These are phyloP conservation scores for Thermochaetoides dissita DNA, from an alignment of 2,329 filamentous ascomycete species.

Conservation along the genomic window DNA sequence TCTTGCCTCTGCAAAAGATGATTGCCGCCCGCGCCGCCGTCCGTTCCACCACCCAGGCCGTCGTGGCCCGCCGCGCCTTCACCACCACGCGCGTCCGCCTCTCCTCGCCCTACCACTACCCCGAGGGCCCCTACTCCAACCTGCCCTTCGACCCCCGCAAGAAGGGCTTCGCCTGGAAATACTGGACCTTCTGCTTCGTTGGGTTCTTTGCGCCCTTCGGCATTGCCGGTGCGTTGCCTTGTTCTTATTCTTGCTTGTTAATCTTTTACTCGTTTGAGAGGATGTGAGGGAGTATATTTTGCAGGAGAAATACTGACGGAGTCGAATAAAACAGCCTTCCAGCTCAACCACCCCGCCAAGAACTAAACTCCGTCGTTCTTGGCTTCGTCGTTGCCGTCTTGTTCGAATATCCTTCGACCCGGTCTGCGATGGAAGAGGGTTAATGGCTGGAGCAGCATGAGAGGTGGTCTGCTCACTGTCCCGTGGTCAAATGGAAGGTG, in stretches of 20 bases:
- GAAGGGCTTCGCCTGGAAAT: conserved; percentile 69
- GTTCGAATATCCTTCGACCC: too few species aligned
- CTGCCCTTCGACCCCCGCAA: conserved; percentile 93
- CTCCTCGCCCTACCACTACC: conserved; percentile 92
- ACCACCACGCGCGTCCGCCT: conserved; percentile 74
- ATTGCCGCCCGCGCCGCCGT: conserved; percentile 34
- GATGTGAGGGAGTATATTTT: not conserved
- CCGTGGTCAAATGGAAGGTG: too few species aligned
- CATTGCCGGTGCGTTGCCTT: conserved; percentile 41
- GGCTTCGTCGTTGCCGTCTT: too few species aligned
- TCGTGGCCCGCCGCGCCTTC: conserved; percentile 72
- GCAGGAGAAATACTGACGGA: conserved; percentile 3
- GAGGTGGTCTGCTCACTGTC: not conserved
- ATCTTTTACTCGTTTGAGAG: not conserved
- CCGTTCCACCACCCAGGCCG: conserved; percentile 30
- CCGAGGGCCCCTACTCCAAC: conserved; percentile 88
- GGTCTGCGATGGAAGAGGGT: conserved; percentile 17
- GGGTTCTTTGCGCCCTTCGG: conserved; percentile 51
- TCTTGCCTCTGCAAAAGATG: not conserved
- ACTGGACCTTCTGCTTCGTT: conserved; percentile 55
- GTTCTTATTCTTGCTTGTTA: not conserved
- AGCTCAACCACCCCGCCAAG: conserved; percentile 31
- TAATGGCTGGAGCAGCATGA: not conserved
- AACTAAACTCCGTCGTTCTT: too few species aligned
- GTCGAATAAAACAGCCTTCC: conserved; percentile 29